Base-by-base conservation (phyloP, 345 rosid genomes). In the Salix caprea region DNA sequence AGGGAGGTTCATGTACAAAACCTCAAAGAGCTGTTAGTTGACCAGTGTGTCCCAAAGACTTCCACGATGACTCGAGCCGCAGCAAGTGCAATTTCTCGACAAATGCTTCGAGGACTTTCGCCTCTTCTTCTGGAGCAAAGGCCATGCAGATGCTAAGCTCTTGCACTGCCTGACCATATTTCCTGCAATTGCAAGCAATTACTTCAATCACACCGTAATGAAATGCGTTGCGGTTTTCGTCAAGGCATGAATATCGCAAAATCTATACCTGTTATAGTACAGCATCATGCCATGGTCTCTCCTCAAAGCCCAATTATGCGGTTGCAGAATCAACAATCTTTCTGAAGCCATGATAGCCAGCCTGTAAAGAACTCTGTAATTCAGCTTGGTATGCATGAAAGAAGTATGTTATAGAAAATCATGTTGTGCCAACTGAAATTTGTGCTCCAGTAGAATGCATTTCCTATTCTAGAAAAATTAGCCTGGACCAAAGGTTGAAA, bases 101-200 rank as follows among this genome's bases (percentile, higher is more conserved):
- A 80, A 94, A 94, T 8, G 88, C 86, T 80, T 89, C 88, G 37
- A 94, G 80, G 74, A 88, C 52, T 56, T 85, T 81, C 36, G 84
- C 89, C 79, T 94, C 98, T 78, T 92, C 98, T 72, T 88, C 89
- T 0, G 95, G 92, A 0, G 92, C 93, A 85, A 90, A 92, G 2
- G 97, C 98, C 90, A 94, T 88, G 81, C 93, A 92, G 67, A 94
- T 94, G 90, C 98, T 94, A 48, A 94, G 91, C 87, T 92, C 98
- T 85, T 88, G 96, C 75, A 92, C 90, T 5, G 98, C 98, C 89
- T 89, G 84, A 42, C 90, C 91, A 23, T 85, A 90, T 65, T 90
- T 88, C 86, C 98, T 92, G 87, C 65, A 79, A 70, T 74, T 39
- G 8, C 60, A 24, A 73, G 19, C 74, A 73, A 42, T 74, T 37